These are phyloP conservation scores for Aulographum hederae DNA, from an alignment of 2,329 filamentous ascomycete genomes.

Conservation along the genomic window DNA sequence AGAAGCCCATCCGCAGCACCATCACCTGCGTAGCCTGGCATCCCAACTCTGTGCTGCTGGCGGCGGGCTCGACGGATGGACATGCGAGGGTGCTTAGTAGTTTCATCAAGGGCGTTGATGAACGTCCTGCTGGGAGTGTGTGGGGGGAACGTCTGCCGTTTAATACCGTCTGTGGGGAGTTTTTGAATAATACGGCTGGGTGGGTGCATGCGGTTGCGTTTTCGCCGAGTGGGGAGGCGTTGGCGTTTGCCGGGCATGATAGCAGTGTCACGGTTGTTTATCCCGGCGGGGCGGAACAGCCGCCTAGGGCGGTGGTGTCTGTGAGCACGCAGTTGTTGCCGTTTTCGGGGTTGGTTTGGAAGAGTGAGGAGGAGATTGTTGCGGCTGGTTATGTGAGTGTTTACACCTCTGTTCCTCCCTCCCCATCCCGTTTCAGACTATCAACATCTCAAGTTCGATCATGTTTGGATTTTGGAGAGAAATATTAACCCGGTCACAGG, in stretches of 20 bases:
- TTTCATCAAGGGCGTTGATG: slow-evolving; percentile 91
- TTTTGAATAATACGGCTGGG: slow-evolving; percentile 83
- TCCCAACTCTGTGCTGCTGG: slow-evolving; percentile 87
- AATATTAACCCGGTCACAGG: slow-evolving; percentile 16
- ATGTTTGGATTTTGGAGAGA: slow-evolving; percentile 1
- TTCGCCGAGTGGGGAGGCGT: slow-evolving; percentile 77
- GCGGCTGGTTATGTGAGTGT: slow-evolving; percentile 66
- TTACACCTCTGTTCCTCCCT: neutral
- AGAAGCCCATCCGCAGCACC: slow-evolving; percentile 96
- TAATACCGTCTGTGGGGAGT: slow-evolving; percentile 97
- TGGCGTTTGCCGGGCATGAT: slow-evolving; percentile 89
- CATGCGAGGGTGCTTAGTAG: slow-evolving; percentile 88
- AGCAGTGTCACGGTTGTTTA: slow-evolving; percentile 96
- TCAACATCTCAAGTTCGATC: no score
- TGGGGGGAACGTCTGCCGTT: slow-evolving; percentile 96
- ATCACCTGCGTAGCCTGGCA: slow-evolving; percentile 94
- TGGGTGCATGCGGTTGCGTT: slow-evolving; percentile 93
- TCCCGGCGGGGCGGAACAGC: slow-evolving; percentile 75
- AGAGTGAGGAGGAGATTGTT: slow-evolving; percentile 77
- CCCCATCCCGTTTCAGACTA: no score
- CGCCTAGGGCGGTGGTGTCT: slow-evolving; percentile 76
- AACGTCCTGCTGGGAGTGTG: slow-evolving; percentile 63
- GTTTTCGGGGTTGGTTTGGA: slow-evolving; percentile 88
- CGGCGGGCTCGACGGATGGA: slow-evolving; percentile 90
- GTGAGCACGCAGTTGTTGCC: slow-evolving; percentile 80